Conservation (phyloP, 352 stramenopile genomes). For the Globisporangium lucens region DNA sequence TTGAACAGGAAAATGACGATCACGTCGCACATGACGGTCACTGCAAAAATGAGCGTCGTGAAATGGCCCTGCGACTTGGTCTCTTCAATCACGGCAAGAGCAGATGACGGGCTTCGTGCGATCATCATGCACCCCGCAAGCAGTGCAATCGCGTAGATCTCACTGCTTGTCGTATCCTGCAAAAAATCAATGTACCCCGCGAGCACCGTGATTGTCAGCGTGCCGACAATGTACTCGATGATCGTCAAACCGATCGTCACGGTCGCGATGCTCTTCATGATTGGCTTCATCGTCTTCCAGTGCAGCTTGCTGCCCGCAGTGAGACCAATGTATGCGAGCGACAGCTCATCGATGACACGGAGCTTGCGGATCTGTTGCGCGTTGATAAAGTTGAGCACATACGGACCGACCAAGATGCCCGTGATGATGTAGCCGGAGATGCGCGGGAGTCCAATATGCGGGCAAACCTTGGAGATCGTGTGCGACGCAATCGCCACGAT, state of each 20-base stretch:
- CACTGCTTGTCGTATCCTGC: slow-evolving; percentile 49
- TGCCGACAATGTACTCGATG: slow-evolving; percentile 62
- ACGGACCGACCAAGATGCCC: slow-evolving; percentile 61
- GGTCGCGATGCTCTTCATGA: slow-evolving; percentile 49
- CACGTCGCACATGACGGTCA: slow-evolving; percentile 72
- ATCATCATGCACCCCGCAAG: slow-evolving; percentile 74
- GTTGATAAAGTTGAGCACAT: slow-evolving; percentile 54
- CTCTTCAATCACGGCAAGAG: slow-evolving; percentile 67
- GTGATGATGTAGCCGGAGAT: slow-evolving; percentile 72
- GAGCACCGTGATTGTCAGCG: slow-evolving; percentile 57
- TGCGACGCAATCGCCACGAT: slow-evolving; percentile 63
- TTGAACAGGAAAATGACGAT: slow-evolving; percentile 74
- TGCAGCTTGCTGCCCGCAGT: slow-evolving; percentile 62
- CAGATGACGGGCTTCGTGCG: slow-evolving; percentile 59
- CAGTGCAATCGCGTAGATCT: slow-evolving; percentile 60
- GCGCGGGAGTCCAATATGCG: slow-evolving; percentile 49
- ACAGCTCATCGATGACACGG: slow-evolving; percentile 61
- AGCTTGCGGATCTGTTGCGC: slow-evolving; percentile 42
- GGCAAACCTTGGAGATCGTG: slow-evolving; percentile 57
- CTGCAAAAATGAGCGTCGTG: slow-evolving; percentile 62
- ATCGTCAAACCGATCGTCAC: slow-evolving; percentile 53
- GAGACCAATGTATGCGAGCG: slow-evolving; percentile 64
- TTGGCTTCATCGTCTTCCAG: slow-evolving; percentile 59
- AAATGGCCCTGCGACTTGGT: slow-evolving; percentile 62
- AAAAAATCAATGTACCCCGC: slow-evolving; percentile 62